phyloP scores from a whole-genome alignment of 257 asterid genomes.

The Thymus quinquecostatus region DNA sequence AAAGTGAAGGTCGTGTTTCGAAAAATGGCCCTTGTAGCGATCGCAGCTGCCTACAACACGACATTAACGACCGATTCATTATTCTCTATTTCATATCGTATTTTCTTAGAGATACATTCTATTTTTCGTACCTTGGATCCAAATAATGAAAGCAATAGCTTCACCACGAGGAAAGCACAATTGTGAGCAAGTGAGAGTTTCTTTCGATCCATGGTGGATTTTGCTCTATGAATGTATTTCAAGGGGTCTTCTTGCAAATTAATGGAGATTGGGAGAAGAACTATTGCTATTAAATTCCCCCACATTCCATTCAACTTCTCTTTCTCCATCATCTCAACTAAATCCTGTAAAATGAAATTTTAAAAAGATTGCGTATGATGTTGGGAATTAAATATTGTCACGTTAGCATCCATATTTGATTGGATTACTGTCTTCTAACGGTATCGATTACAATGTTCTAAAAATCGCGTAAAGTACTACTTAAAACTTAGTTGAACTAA shows the following conservation, averaged over 20 bases:
- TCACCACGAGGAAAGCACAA: conserved; percentile 15
- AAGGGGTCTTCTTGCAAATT: conserved; percentile 45
- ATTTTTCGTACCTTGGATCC: conserved; percentile 41
- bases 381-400: too few species aligned
- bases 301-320: conserved; percentile 37
- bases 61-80: not conserved
- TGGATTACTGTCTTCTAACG: too few species aligned
- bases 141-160: conserved; percentile 29
- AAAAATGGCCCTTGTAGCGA: not conserved
- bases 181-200: conserved; percentile 52
- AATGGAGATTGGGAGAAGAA: conserved; percentile 39
- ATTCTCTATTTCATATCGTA: not conserved
- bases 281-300: conserved; percentile 51
- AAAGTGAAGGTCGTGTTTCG: conserved; percentile 7
- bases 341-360: conserved; percentile 31
- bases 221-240: conserved; percentile 43
- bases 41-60: not conserved
- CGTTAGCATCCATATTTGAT: too few species aligned
- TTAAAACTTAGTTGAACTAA: too few species aligned
- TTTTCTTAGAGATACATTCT: too few species aligned
- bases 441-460: too few species aligned
- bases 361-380: too few species aligned
- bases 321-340: conserved; percentile 51
- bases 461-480: too few species aligned
- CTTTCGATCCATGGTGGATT: conserved; percentile 49